Evolutionary conservation across 495 filamentous ascomycete species (phyloP).

Genomic region (Aspergillus carlsbadensis): DNA sequence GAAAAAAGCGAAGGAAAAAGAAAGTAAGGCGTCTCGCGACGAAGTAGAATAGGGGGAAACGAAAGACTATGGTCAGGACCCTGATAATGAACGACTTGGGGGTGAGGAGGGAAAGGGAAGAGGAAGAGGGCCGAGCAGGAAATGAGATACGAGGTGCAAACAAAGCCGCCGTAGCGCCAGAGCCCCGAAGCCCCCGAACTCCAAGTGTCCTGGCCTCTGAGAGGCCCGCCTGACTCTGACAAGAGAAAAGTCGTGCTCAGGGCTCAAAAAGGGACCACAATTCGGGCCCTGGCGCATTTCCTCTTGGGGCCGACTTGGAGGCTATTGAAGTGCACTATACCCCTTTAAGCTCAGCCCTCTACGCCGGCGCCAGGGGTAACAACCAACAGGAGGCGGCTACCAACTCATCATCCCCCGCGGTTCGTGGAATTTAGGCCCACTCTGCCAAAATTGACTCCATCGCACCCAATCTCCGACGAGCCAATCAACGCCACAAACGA

Average conservation of each 20-base stretch:
- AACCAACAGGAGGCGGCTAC: conserved; percentile 11
- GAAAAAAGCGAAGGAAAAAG: conserved; percentile 1
- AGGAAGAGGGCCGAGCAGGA: conserved; percentile 11
- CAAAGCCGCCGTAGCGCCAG: conserved; percentile 18
- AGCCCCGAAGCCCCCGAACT: neutral
- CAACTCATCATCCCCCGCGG: conserved; percentile 9
- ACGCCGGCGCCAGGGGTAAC: conserved; percentile 9
- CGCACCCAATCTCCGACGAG: conserved; percentile 5
- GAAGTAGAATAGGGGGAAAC: conserved; percentile 10
- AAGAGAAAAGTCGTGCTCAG: conserved; percentile 18
- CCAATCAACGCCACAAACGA: conserved; percentile 5
- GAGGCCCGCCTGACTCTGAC: conserved; percentile 5
- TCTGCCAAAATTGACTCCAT: neutral
- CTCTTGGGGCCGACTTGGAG: conserved; percentile 16
- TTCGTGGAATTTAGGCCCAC: conserved; percentile 19
- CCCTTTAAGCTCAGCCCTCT: neutral
- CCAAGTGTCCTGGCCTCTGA: conserved; percentile 11
- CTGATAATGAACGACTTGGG: conserved; percentile 27
- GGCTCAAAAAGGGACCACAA: conserved; percentile 21
- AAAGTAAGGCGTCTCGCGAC: neutral
- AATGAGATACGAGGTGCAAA: conserved; percentile 15
- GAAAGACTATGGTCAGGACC: conserved; percentile 20
- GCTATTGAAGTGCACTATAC: conserved; percentile 14
- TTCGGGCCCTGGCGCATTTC: conserved; percentile 8
- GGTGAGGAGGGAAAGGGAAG: conserved; percentile 17